A percentile compares a stretch with the other conserved stretches of the same genome.
phyloP scores from a whole-genome alignment of 2,329 filamentous ascomycete genomes.

The Atkinsonella texensis region DNA sequence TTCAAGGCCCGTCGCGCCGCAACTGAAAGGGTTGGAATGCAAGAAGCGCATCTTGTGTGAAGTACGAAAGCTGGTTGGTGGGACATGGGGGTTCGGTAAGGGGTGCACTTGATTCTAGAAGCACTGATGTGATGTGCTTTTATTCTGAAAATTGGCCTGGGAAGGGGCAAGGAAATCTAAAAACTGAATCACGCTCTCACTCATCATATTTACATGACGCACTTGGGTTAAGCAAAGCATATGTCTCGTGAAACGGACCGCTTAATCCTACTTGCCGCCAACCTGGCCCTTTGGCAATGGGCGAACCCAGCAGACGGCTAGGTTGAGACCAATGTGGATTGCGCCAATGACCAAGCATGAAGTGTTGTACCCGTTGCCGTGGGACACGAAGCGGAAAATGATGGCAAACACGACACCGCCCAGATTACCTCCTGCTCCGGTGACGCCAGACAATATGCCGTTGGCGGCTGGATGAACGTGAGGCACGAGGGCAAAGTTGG shows the following conservation, averaged over 20 bases:
- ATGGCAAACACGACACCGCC: slow-evolving; percentile 78
- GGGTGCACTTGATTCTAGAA: background rate
- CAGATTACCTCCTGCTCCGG: slow-evolving; percentile 71
- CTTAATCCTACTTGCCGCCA: slow-evolving; percentile 14
- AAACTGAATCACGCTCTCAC: background rate
- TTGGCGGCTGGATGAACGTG: slow-evolving; percentile 79
- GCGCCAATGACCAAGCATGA: slow-evolving; percentile 74
- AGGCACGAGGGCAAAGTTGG: slow-evolving; percentile 76
- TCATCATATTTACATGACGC: background rate
- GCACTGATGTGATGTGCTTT: background rate
- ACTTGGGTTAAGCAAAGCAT: background rate
- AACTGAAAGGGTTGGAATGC: background rate
- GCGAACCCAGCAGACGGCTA: slow-evolving; percentile 45
- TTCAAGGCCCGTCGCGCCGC: background rate
- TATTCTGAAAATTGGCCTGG: background rate
- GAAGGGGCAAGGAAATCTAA: background rate
- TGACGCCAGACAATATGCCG: slow-evolving; percentile 62
- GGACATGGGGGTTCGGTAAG: too few species aligned
- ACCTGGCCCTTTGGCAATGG: slow-evolving; percentile 39
- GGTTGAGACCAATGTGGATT: slow-evolving; percentile 58
- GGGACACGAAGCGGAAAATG: slow-evolving; percentile 60
- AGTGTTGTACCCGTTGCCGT: slow-evolving; percentile 53
- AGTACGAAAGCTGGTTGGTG: too few species aligned
- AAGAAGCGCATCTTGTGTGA: too few species aligned
- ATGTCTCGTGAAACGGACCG: background rate